phyloP scores from a whole-genome alignment of 805 yeast genomes.

The Yarrowia sp. region DNA sequence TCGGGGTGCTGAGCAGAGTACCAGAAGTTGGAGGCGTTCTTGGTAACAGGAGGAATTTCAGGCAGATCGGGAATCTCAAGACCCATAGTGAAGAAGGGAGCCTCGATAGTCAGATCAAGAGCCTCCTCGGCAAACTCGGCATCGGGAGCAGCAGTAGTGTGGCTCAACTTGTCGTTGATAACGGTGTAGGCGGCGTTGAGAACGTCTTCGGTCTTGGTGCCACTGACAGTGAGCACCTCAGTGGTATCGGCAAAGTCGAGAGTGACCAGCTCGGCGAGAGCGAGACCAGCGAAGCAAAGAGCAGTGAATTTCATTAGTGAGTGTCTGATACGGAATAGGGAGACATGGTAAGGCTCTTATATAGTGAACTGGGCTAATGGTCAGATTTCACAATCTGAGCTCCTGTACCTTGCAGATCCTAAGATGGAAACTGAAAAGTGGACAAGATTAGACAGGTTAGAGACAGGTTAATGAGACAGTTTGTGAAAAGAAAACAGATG shows the following conservation, averaged over 20 bases:
- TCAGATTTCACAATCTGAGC: neutral
- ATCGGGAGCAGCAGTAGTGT: slow-evolving; percentile 3
- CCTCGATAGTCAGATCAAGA: slow-evolving; percentile 8
- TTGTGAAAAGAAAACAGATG: no score
- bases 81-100: slow-evolving; percentile 17
- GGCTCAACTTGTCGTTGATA: slow-evolving; percentile 7
- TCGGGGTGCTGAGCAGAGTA: neutral
- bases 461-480: neutral
- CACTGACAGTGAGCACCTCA: neutral
- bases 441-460: neutral
- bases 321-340: neutral
- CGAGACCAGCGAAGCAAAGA: slow-evolving; percentile 2
- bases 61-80: neutral
- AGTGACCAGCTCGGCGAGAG: slow-evolving; percentile 12
- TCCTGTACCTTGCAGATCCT: slow-evolving; percentile 19
- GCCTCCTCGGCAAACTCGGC: slow-evolving; percentile 15
- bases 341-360: neutral
- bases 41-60: neutral
- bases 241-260: slow-evolving; percentile 9
- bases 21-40: slow-evolving; percentile 1
- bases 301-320: slow-evolving; percentile 18
- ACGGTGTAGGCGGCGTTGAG: slow-evolving; percentile 9
- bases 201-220: slow-evolving; percentile 1
- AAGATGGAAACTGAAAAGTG: no score
- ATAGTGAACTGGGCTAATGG: neutral